phyloP scores from a whole-genome alignment of 73 alveolate species.

The Urostyla sp. region DNA sequence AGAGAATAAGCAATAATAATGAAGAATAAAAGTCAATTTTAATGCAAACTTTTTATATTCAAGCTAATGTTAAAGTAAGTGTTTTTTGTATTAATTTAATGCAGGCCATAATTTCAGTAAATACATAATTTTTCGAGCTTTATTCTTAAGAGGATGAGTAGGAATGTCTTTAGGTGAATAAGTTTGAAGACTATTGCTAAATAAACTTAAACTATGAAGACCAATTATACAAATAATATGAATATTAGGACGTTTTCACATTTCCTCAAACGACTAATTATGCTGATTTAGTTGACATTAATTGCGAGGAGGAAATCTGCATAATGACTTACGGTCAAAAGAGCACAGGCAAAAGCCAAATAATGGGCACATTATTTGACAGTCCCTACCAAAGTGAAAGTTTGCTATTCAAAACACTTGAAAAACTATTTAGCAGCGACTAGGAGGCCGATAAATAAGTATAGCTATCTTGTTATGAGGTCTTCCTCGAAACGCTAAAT shows the following conservation, averaged over 20 bases:
- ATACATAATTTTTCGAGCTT: too few relatives aligned
- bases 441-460: not conserved
- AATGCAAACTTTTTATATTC: too few relatives aligned
- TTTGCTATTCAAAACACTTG: not conserved
- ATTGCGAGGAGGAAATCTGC: not conserved
- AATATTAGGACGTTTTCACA: not conserved
- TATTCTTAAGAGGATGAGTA: too few relatives aligned
- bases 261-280: not conserved
- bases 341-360: conserved; percentile 7
- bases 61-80: too few relatives aligned
- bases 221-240: not conserved
- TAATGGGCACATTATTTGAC: conserved; percentile 21
- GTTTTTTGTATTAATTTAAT: too few relatives aligned
- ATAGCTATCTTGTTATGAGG: conserved; percentile 31
- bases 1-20: too few relatives aligned
- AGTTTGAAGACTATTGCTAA: too few relatives aligned
- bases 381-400: not conserved
- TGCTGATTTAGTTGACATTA: not conserved
- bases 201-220: not conserved
- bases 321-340: conserved; percentile 25
- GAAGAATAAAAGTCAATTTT: too few relatives aligned
- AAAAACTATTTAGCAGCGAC: not conserved
- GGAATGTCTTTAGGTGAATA: too few relatives aligned
- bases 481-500: conserved; percentile 17
- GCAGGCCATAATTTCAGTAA: too few relatives aligned